Evolutionary conservation across 2,329 filamentous ascomycete species (phyloP).

Genomic region (Aspergillus pseudotamarii): DNA sequence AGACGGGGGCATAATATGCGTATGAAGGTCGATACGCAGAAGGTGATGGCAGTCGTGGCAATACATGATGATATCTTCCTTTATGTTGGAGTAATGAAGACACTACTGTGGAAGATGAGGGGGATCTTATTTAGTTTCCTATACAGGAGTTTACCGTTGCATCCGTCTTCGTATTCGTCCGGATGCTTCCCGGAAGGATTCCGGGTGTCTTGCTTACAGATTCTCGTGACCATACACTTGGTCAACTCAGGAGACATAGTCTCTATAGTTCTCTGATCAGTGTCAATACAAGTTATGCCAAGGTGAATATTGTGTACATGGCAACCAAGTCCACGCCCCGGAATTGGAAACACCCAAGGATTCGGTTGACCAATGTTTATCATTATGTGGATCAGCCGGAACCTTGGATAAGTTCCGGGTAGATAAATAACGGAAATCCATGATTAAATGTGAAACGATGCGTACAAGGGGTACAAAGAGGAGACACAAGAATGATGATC

Average conservation of each 20-base stretch:
- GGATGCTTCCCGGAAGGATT: background rate
- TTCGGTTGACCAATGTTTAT: background rate
- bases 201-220: background rate
- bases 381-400: background rate
- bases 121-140: background rate
- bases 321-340: background rate
- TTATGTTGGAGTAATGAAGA: background rate
- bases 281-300: background rate
- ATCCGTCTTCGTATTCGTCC: background rate
- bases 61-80: background rate
- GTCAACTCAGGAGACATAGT: background rate
- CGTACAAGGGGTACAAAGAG: no score
- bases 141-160: background rate
- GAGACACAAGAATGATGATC: no score
- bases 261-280: background rate
- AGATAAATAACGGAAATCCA: accelerated
- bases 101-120: background rate
- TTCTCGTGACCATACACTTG: background rate
- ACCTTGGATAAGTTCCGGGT: background rate
- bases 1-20: slow-evolving; percentile 23
- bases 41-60: slow-evolving; percentile 10
- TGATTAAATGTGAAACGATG: no score
- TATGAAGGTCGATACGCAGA: slow-evolving; percentile 24
- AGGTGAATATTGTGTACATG: no score
- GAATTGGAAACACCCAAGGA: background rate